Conservation (phyloP, 768 basidiomycete genomes). For the Hirschioporus abietinus region DNA sequence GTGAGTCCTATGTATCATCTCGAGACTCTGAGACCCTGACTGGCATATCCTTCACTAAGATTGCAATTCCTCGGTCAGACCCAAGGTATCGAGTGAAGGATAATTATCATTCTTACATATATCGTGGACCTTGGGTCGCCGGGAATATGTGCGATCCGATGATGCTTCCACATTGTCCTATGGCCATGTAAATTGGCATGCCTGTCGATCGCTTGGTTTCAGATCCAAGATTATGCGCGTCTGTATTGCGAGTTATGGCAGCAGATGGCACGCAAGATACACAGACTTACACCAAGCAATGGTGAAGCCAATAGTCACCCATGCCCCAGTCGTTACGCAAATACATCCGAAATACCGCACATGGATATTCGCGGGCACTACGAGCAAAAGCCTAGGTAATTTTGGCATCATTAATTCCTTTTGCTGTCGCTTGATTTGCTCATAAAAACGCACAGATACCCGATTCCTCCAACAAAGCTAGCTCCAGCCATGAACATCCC, state of each 20-base stretch:
- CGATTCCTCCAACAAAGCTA: constrained; percentile 44
- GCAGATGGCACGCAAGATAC: constrained; percentile 2
- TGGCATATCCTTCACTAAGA: constrained; percentile 53
- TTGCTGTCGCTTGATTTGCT: background rate
- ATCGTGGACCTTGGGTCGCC: constrained; percentile 32
- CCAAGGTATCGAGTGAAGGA: background rate
- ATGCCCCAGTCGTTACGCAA: constrained; percentile 72
- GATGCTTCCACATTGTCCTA: constrained; percentile 38
- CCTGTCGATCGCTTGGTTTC: constrained; percentile 42
- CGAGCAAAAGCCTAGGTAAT: constrained; percentile 44
- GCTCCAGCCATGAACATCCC: constrained; percentile 44
- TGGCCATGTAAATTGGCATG: constrained; percentile 35
- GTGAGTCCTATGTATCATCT: constrained; percentile 5
- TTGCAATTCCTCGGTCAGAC: background rate
- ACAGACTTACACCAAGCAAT: constrained; percentile 68
- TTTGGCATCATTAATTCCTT: background rate
- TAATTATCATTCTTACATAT: constrained; percentile 22
- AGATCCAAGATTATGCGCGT: constrained; percentile 36
- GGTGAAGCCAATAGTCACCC: constrained; percentile 66
- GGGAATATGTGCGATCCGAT: constrained; percentile 39
- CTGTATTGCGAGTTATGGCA: constrained; percentile 6
- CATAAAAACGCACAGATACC: constrained; percentile 49
- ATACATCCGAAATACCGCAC: constrained; percentile 74
- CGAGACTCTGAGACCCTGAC: constrained; percentile 22
- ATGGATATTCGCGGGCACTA: constrained; percentile 46